Evolutionary conservation across 768 basidiomycete species (phyloP), one percentile per base, ranked within the genome.

Genomic region (Lactarius akahatsu): DNA sequence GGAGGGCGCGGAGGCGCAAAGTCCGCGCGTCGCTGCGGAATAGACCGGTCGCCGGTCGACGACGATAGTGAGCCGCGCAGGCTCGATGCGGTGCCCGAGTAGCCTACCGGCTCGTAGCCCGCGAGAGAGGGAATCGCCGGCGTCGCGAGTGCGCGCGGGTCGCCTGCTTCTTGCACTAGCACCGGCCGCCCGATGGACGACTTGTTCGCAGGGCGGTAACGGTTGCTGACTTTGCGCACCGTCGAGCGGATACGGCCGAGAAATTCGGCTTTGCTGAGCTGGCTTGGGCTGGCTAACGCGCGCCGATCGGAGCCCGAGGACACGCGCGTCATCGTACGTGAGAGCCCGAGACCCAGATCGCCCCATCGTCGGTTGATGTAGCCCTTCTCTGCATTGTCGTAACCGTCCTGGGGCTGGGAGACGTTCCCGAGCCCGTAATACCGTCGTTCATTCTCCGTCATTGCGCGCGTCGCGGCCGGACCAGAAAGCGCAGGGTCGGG

Each of bases 191-290:
- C 82, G 69, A 90, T 90, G 47, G 79, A 75, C 6, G 84, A 86
- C 28, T 71, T 69, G 43, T 58, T 61, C 3, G 71, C 64, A 28
- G 63, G 81, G 78, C 64, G 77, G 72, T 61, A 76, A 73, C 80
- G 86, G 72, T 86, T 82, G 77, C 89, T 90, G 67, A 90, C 88
- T 54, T 85, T 82, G 63, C 90, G 80, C 40, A 88, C 85, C 2
- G 88, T 87, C 57, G 85, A 80, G 68, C 78, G 83, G 52, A 91
- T 80, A 73, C 79, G 82, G n/a, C 81, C 80, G 61, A 91, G 70
- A 72, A 91, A 91, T 72, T 90, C 87, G 20, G 78, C 80, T 74
- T 91, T 92, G 73, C 82, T 87, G 82, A 90, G 86, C 45, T 88
- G 79, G 10, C 81, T 83, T 9, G 87, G 82, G 64, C 80, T 83